Evolutionary conservation across 768 basidiomycete species (phyloP), one percentile per base, ranked within the genome.

Genomic region (Auriscalpium orientale): DNA sequence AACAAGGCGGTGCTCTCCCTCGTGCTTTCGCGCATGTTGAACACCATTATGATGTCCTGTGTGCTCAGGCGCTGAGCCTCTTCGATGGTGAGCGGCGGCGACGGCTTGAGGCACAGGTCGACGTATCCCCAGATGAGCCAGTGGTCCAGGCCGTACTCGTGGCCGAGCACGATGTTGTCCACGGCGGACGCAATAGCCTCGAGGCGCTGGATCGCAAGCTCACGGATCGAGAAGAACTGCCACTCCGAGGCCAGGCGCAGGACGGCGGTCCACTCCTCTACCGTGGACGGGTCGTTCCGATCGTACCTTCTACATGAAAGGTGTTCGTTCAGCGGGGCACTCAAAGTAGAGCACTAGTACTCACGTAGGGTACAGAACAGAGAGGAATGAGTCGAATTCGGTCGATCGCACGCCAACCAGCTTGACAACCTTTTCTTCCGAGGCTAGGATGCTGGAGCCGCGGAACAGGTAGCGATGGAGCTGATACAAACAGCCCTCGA

Each of bases 181-280:
- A 63, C 52, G 16, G 62, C 60, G 4, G 62, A 62, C 21, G 60
- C 54, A 9, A 56, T 43, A 9, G 58, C 54, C 2, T 56, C 51
- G 12, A 62, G 55, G 2, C 44, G 50, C 38, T 46, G 40, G 46
- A 63, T 46, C 1, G 63, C 57, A 4, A 63, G 56, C 28, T 54
- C 56, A 11, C 63, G 63, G 45, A 61, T 54, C 10, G 55, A 58
- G 7, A 51, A 21, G 36, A 64, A 64, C 12, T 49, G 52, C 63
- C 63, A 64, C n/a, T 49, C 49, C 2, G 56, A 54, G 37, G 63
- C 52, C 16, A 64, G 58, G 15, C 47, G 56, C 16, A 64, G 57
- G 2, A 64, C 59, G 1, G 59, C 54, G n/a, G 50, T 60, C 62
- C 62, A 64, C 33, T 60, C 55, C 15, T 58, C 60, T 16, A 54